Base-by-base conservation (phyloP, 352 stramenopile genomes). In the Achlya hypogyna region DNA sequence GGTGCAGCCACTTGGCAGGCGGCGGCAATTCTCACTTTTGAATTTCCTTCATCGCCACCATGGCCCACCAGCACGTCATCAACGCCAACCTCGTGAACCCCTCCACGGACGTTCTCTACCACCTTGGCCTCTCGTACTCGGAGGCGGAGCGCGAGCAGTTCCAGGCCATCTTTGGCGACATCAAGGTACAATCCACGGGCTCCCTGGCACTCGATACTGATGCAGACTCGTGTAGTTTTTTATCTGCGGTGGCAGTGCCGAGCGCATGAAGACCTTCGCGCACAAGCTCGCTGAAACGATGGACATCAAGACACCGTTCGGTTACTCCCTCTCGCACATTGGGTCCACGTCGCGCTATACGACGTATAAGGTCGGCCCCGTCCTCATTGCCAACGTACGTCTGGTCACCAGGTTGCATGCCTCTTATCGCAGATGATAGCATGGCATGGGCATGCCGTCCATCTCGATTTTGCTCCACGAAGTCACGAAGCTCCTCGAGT, bases 361-460 rank as follows among this genome's bases (percentile, higher is more conserved):
- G 58, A 60, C 90, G 25, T 93, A 79, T 79, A 93, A 93, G 72
- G 84, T 91, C 34, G 84, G 82, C 8, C 78, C 81, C 2, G 81
- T 91, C 70, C 74, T 93, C 20, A 75, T 91, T 45, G 82, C 79
- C 53, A 92, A 88, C 72, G 53, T 62, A 49, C 53, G 25, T 62
- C 2, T 62, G 2, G 1, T 53, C 6, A 23, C 45, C 5, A 14
- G 10, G 12, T 53, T 5, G 47, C 45, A 53, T 28, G 22, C 27
- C 22, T 32, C 47, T 28, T 28, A 12, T 2, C 47, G 16, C 27
- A 22, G 14, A 27, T 45, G 1, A 12, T 56, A 47, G 25, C 84
- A 93, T 60, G 84, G 84, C 52, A 91, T 91, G 73, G 82, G 84
- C 58, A 81, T 88, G 72, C 84, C 84, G 28, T 92, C 83, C n/a